Base-by-base conservation (phyloP, 768 basidiomycete species). In the Leccinellum albellum region DNA sequence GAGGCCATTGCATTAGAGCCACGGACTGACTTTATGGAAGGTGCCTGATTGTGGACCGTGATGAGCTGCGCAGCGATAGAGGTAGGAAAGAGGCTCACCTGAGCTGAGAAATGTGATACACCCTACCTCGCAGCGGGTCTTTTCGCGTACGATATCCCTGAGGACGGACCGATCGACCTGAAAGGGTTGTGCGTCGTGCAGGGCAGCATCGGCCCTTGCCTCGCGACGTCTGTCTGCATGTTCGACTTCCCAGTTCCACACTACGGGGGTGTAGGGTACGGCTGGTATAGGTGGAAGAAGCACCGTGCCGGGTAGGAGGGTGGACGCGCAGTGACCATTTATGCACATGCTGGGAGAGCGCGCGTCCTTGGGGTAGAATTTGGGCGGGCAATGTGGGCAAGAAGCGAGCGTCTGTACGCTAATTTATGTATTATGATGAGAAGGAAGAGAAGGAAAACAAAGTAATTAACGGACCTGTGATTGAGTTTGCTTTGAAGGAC, bases 81-180 rank as follows among this genome's bases (percentile, higher is more conserved):
- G 44, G 46, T 50, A 32, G 50, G 48, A 23, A 17, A 9, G 45
- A 46, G 49, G 54, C 86, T 62, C 66, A 84, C 89, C 89, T 59
- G 88, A 83, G 65, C 84, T 89, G 24, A 94, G 71, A 65, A 91
- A 94, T 33, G 69, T 72, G 63, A 93, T 89, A 21, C 85, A 76
- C 3, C 81, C 88, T 15, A 91, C 89, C 23, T 86, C 82, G 14
- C 77, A 71, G 21, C 74, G 79, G 73, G 86, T 81, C 62, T 84
- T 86, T 66, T 91, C 88, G 48, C 83, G 77, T 8, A 93, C 85
- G 44, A 93, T 84, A 61, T 91, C 89, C 70, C 84, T 87, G 59
- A 94, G 75, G 21, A 90, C 77, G 54, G 79, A 79, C 54, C 91
- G 74, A 71, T 93, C 91, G 24, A 93, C 85, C 53, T 83, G 83